Evolutionary conservation across 2,329 filamentous ascomycete species (phyloP).

Genomic region (Sporothrix curviconia): DNA sequence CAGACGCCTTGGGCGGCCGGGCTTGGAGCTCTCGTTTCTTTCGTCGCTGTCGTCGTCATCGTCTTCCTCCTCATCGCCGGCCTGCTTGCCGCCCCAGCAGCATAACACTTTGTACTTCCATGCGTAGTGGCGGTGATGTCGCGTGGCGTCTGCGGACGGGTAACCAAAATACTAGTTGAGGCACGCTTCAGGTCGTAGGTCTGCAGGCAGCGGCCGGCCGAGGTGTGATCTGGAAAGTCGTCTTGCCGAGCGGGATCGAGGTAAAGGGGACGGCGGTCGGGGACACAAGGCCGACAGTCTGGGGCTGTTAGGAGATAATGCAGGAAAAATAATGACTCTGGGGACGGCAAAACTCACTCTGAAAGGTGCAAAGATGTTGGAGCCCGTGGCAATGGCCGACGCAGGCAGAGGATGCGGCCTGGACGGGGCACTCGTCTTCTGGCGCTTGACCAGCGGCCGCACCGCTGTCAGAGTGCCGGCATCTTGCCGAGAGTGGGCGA

Average conservation of each 20-base stretch:
- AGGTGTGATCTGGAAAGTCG: slow-evolving; percentile 98
- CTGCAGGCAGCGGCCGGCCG: slow-evolving; percentile 80
- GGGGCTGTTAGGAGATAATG: neutral
- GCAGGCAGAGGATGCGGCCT: slow-evolving; percentile 34
- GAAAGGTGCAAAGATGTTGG: slow-evolving; percentile 88
- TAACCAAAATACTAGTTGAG: slow-evolving; percentile 92
- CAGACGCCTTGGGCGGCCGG: slow-evolving; percentile 61
- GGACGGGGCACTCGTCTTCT: slow-evolving; percentile 47
- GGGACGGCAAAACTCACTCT: slow-evolving; percentile 57
- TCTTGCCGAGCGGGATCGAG: slow-evolving; percentile 80
- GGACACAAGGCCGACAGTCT: slow-evolving; percentile 92
- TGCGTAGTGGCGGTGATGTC: slow-evolving; percentile 80
- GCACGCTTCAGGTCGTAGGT: slow-evolving; percentile 87
- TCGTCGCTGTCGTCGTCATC: neutral
- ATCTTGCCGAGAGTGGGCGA: slow-evolving; percentile 29
- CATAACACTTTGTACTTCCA: slow-evolving; percentile 84
- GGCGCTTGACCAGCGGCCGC: slow-evolving; percentile 67
- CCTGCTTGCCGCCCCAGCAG: slow-evolving; percentile 65
- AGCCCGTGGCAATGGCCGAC: slow-evolving; percentile 44
- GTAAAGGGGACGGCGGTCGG: slow-evolving; percentile 88
- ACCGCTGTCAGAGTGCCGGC: slow-evolving; percentile 53
- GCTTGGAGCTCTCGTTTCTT: neutral
- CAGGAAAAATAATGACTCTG: neutral
- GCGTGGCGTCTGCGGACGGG: slow-evolving; percentile 78
- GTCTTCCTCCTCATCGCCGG: slow-evolving; percentile 2